These are phyloP conservation scores for Penicillium sp. DNA, from an alignment of 2,329 filamentous ascomycete species.

Conservation along the genomic window DNA sequence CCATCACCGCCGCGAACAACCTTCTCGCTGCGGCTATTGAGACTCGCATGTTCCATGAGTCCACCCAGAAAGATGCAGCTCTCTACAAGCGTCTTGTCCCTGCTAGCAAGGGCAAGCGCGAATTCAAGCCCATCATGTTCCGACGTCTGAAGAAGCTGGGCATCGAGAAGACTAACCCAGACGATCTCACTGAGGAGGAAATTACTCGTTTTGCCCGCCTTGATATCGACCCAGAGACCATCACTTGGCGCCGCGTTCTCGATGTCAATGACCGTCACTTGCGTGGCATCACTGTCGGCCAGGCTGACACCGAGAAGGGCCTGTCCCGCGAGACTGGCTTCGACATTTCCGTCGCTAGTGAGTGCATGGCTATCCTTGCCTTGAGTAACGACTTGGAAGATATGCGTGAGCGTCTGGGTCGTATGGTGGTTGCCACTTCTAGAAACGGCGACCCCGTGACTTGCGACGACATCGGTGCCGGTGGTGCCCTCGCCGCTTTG, in stretches of 20 bases:
- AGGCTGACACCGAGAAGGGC: slow-evolving; percentile 82
- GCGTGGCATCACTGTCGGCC: slow-evolving; percentile 77
- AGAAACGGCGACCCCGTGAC: slow-evolving; percentile 80
- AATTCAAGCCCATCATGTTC: slow-evolving; percentile 85
- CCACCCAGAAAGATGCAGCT: slow-evolving; percentile 80
- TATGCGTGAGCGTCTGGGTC: slow-evolving; percentile 83
- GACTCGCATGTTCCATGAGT: slow-evolving; percentile 96
- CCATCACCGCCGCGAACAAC: slow-evolving; percentile 94
- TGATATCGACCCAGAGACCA: slow-evolving; percentile 92
- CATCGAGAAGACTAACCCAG: slow-evolving; percentile 86
- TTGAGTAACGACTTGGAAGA: slow-evolving; percentile 79
- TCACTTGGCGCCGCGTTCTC: slow-evolving; percentile 91
- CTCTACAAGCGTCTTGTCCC: slow-evolving; percentile 84
- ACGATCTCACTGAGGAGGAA: slow-evolving; percentile 84
- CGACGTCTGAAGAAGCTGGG: slow-evolving; percentile 88
- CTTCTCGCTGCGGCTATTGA: slow-evolving; percentile 91
- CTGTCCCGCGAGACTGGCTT: slow-evolving; percentile 83
- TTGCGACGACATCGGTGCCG: slow-evolving; percentile 87
- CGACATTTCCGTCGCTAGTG: slow-evolving; percentile 93
- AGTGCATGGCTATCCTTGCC: slow-evolving; percentile 96
- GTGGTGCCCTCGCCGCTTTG: slow-evolving; percentile 81
- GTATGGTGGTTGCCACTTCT: slow-evolving; percentile 91
- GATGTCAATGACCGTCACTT: slow-evolving; percentile 96
- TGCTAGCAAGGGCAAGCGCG: slow-evolving; percentile 75
- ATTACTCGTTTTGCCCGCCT: slow-evolving; percentile 79